Evolutionary conservation across 331 rosid species (phyloP).

Genomic region (Quercus phellos): DNA sequence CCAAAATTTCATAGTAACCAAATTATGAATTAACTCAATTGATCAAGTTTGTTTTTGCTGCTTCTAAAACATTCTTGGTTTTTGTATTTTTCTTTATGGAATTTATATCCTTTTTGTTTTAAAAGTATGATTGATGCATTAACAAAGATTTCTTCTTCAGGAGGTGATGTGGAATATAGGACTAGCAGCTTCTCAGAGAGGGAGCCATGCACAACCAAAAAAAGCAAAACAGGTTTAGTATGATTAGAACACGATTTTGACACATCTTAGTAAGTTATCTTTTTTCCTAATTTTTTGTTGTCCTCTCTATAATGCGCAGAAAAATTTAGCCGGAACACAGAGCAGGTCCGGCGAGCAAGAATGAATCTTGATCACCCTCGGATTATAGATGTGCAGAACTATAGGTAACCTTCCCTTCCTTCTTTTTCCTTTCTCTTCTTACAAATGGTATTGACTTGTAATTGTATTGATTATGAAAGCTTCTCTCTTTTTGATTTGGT

Average conservation of each 20-base stretch:
- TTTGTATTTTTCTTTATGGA: not conserved
- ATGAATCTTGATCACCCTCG: slow-evolving; percentile 99
- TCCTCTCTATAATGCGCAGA: slow-evolving; percentile 50
- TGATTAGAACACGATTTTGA: not conserved
- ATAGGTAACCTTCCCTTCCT: slow-evolving; percentile 48
- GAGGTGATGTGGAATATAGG: slow-evolving; percentile 71
- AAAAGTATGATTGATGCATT: slow-evolving; percentile 22
- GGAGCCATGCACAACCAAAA: slow-evolving; percentile 82
- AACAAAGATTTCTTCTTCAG: slow-evolving; percentile 41
- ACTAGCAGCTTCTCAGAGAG: slow-evolving; percentile 94
- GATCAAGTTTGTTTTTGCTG: slow-evolving; percentile 6
- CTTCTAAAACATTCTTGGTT: not conserved
- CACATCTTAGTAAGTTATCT: not conserved
- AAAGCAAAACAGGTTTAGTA: slow-evolving; percentile 90
- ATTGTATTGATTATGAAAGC: slow-evolving; percentile 16
- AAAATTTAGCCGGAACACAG: slow-evolving; percentile 65
- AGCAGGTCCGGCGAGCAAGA: slow-evolving; percentile 67
- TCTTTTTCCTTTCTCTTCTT: not conserved
- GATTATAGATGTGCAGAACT: slow-evolving; percentile 89
- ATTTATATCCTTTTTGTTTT: not conserved
- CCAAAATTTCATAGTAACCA: slow-evolving; percentile 29
- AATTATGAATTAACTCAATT: slow-evolving; percentile 22
- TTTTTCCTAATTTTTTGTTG: slow-evolving; percentile 3
- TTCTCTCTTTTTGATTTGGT: slow-evolving; percentile 11
- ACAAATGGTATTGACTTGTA: not conserved